phyloP scores from a whole-genome alignment of 1,284 basidiomycete species.

The Trametes versicolor region DNA sequence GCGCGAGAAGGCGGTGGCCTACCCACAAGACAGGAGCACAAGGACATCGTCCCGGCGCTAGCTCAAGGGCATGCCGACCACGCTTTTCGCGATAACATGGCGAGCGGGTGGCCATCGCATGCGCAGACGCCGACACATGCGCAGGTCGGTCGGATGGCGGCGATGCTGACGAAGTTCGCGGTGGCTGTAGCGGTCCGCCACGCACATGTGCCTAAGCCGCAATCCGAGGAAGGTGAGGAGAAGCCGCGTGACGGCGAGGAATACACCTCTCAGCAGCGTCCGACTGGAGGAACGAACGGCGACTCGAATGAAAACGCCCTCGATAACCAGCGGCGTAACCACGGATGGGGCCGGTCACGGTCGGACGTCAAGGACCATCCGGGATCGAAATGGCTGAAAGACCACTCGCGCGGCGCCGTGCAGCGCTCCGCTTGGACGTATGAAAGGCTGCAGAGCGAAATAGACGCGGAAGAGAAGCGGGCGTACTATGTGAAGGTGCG shows the following conservation, averaged over 20 bases:
- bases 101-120: constrained; percentile 38
- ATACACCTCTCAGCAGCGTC: neutral
- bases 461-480: constrained; percentile 52
- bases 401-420: constrained; percentile 32
- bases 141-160: constrained; percentile 60
- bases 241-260: neutral
- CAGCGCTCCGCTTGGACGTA: constrained; percentile 35
- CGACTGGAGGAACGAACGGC: neutral
- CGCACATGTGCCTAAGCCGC: constrained; percentile 28
- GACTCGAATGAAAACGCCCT: neutral
- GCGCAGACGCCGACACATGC: constrained; percentile 42
- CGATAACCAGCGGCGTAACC: neutral
- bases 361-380: constrained; percentile 27
- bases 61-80: constrained; percentile 27
- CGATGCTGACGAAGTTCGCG: constrained; percentile 58
- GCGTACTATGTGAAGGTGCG: constrained; percentile 59
- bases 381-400: constrained; percentile 36
- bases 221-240: neutral
- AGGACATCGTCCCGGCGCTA: constrained; percentile 10
- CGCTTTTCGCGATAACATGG: constrained; percentile 42
- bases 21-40: constrained; percentile 4
- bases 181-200: constrained; percentile 47
- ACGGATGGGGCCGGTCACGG: neutral
- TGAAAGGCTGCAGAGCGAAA: constrained; percentile 36
- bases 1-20: constrained; percentile 3